Base-by-base conservation (phyloP, 108 stramenopile species). In the Skeletonema potamos region DNA sequence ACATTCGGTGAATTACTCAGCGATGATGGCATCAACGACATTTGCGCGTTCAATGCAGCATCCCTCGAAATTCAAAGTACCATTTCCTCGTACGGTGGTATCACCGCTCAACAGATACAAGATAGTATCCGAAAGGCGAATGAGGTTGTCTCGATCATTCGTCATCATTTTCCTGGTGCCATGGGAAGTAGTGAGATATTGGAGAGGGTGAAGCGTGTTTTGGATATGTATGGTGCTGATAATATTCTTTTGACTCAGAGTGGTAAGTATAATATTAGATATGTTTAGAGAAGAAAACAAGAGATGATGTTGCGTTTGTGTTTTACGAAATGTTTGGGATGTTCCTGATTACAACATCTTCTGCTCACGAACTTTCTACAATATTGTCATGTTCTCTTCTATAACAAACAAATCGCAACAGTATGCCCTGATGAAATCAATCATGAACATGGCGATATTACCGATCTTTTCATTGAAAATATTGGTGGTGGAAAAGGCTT, bases 361-460 rank as follows among this genome's bases (percentile, higher is more conserved):
- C n/a, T n/a, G n/a, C n/a, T n/a, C n/a, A n/a, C n/a, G n/a, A n/a
- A n/a, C n/a, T n/a, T n/a, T n/a, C n/a, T n/a, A n/a, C n/a, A n/a
- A 13, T 39, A 13, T 34, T 34, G 34, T 6, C 4, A n/a, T n/a
- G n/a, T n/a, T n/a, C n/a, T n/a, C n/a, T n/a, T n/a, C n/a, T n/a
- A n/a, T n/a, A n/a, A 41, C 39, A 41, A 41, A 41, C 13, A 41
- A n/a, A 41, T 41, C 39, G n/a, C 7, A 1, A 27, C 20, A 24
- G 55, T 59, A 34, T 59, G 58, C 10, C 58, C 58, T 41, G 58
- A 59, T 34, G 58, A 59, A 41, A 59, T 41, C 20, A 59, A 59
- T 29, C 58, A 59, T 32, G 36, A 41, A 41, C 36, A 37, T 29
- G 58, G 58, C 8, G 36, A 59, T 59, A 59, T 59, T 41, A 41